Evolutionary conservation across 208 protist species (phyloP).

Genomic region (Vickermania ingenoplastis): DNA sequence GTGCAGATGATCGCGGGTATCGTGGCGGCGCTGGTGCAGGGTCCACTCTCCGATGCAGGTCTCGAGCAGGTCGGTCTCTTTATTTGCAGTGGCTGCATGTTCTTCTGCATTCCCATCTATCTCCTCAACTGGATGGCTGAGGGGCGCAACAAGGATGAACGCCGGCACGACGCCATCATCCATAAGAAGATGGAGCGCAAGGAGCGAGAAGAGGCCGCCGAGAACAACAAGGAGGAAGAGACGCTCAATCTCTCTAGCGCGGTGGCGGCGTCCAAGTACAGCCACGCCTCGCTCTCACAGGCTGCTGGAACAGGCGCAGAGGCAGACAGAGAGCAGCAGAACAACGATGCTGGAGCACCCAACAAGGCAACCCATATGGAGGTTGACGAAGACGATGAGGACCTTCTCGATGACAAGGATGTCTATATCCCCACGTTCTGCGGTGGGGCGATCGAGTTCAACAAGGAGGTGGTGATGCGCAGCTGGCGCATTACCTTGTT

Average conservation of each 20-base stretch:
- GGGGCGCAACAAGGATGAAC: conserved; percentile 23
- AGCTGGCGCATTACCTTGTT: conserved; percentile 34
- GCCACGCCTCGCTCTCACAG: too few species aligned
- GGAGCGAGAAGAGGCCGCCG: conserved; percentile 6
- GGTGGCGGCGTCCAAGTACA: neutral
- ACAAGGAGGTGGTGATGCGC: conserved; percentile 16
- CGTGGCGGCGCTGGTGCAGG: conserved; percentile 23
- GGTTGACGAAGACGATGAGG: too few species aligned
- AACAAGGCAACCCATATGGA: too few species aligned
- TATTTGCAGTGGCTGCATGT: conserved; percentile 16
- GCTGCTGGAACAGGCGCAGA: too few species aligned
- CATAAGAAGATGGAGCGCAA: conserved; percentile 8
- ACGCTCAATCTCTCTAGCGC: neutral
- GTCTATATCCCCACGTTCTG: conserved; percentile 6
- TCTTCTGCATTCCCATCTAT: conserved; percentile 27
- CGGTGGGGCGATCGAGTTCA: conserved; percentile 28
- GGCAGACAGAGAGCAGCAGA: too few species aligned
- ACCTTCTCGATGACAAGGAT: neutral
- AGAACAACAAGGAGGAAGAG: neutral
- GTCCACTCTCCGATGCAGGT: conserved; percentile 27
- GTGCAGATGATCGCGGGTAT: conserved; percentile 22
- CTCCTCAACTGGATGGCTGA: conserved; percentile 40
- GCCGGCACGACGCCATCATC: conserved; percentile 14
- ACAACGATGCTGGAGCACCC: too few species aligned
- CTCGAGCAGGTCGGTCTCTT: conserved; percentile 16